Percentiles rank a stretch among this genome's conserved stretches.
Evolutionary conservation across 2,329 filamentous ascomycete species (phyloP).

Genomic region (Scopulariopsis brevicaulis): DNA sequence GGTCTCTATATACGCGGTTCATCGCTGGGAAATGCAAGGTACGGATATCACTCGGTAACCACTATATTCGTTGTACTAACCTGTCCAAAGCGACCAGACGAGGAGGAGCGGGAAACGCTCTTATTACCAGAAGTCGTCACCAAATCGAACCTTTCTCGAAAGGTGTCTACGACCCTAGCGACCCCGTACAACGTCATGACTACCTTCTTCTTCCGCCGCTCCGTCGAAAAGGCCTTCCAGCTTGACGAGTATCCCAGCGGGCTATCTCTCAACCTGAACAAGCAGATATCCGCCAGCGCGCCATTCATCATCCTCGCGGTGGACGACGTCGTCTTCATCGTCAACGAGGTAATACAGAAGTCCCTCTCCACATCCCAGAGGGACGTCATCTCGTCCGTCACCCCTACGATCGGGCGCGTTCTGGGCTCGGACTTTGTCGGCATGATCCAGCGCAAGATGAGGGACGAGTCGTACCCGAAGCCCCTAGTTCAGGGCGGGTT

Average conservation of each 20-base stretch:
- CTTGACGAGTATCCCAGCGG: constrained; percentile 79
- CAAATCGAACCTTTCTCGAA: constrained; percentile 70
- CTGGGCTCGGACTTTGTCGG: constrained; percentile 84
- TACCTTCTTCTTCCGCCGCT: constrained; percentile 91
- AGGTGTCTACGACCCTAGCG: constrained; percentile 63
- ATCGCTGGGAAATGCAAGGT: constrained; percentile 77
- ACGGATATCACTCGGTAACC: constrained; percentile 18
- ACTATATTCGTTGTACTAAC: neutral
- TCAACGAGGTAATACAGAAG: constrained; percentile 81
- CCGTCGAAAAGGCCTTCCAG: constrained; percentile 95
- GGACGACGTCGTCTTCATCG: constrained; percentile 99
- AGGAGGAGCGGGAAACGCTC: constrained; percentile 21
- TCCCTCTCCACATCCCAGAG: constrained; percentile 78
- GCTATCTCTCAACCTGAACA: constrained; percentile 64
- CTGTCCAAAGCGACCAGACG: neutral
- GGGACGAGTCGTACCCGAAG: constrained; percentile 86
- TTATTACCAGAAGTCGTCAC: constrained; percentile 61
- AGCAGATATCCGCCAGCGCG: constrained; percentile 61
- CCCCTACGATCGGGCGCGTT: constrained; percentile 70
- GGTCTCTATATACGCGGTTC: constrained; percentile 88
- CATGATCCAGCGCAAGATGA: constrained; percentile 97
- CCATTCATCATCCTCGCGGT: constrained; percentile 93
- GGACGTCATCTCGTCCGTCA: constrained; percentile 62
- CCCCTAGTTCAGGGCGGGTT: constrained; percentile 65
- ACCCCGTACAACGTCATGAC: constrained; percentile 85